These are phyloP conservation scores for Gigaspora rosea DNA, from an alignment of 192 early-diverging fungal genomes.

Conservation along the genomic window DNA sequence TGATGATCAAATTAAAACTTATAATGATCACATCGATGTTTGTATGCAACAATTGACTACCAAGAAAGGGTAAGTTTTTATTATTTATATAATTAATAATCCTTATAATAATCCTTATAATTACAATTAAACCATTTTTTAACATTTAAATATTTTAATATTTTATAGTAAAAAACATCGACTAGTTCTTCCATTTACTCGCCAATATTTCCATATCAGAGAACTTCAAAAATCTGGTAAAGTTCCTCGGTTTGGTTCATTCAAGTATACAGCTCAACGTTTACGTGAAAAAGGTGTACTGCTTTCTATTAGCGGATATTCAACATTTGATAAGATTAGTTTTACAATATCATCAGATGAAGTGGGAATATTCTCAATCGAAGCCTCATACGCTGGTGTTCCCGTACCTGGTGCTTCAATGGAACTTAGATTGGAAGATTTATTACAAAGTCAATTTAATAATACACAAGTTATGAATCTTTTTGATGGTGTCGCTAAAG, in stretches of 20 bases:
- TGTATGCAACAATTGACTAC: slow-evolving; percentile 88
- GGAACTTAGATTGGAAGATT: slow-evolving; percentile 88
- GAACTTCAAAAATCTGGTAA: slow-evolving; percentile 82
- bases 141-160: not conserved
- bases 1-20: slow-evolving; percentile 85
- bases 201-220: slow-evolving; percentile 93
- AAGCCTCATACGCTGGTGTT: slow-evolving; percentile 77
- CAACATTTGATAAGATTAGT: slow-evolving; percentile 84
- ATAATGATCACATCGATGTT: slow-evolving; percentile 86
- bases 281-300: slow-evolving; percentile 93
- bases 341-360: slow-evolving; percentile 92
- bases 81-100: not conserved
- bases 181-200: slow-evolving; percentile 82
- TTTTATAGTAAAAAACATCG: slow-evolving; percentile 58
- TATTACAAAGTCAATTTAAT: slow-evolving; percentile 94
- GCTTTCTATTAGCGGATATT: slow-evolving; percentile 78
- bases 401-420: slow-evolving; percentile 65
- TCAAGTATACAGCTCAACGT: slow-evolving; percentile 95
- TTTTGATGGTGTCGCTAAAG: slow-evolving; percentile 88
- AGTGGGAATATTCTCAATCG: slow-evolving; percentile 86
- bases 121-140: not conserved
- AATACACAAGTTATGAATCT: slow-evolving; percentile 88
- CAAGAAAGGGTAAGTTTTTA: slow-evolving; percentile 43
- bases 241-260: slow-evolving; percentile 96
- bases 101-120: not conserved